A percentile compares a stretch with the other conserved stretches of the same genome.
phyloP scores from a whole-genome alignment of 352 stramenopile genomes.

The Phytopythium boreale region DNA sequence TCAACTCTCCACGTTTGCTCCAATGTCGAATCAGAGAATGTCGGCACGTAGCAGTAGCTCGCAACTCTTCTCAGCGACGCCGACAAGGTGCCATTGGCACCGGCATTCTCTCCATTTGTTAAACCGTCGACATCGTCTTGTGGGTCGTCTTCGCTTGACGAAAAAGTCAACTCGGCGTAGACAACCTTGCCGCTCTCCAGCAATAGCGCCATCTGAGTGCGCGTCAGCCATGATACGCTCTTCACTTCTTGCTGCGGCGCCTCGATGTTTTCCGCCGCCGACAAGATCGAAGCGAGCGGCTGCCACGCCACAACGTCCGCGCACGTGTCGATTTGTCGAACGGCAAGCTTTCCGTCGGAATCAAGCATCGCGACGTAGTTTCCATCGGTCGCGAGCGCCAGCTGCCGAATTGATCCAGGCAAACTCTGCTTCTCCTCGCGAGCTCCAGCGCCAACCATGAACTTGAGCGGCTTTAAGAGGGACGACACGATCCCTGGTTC shows the following conservation, averaged over 20 bases:
- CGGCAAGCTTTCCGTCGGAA: conserved; percentile 29
- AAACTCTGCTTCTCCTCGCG: conserved; percentile 13
- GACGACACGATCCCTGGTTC: conserved; percentile 14
- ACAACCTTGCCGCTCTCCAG: not conserved
- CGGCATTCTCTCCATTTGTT: too few species aligned
- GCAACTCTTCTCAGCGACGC: not conserved
- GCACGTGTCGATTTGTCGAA: conserved; percentile 65
- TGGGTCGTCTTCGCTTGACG: not conserved
- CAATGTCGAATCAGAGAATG: not conserved
- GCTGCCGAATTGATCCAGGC: conserved; percentile 30
- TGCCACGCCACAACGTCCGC: conserved; percentile 60
- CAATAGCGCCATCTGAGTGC: not conserved
- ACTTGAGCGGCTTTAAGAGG: conserved; percentile 33
- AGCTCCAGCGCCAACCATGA: conserved; percentile 29
- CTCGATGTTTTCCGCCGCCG: not conserved
- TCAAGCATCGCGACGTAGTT: conserved; percentile 59
- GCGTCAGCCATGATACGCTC: not conserved
- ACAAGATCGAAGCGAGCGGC: conserved; percentile 10
- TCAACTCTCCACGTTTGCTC: not conserved
- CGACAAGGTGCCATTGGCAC: not conserved
- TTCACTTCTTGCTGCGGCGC: not conserved
- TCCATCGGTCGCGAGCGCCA: conserved; percentile 45
- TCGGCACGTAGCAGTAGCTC: not conserved
- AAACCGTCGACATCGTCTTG: not conserved
- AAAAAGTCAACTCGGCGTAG: not conserved